A percentile compares a stretch with the other conserved stretches of the same genome.
phyloP scores from a whole-genome alignment of 768 basidiomycete genomes.

The Neoboletus brunneissimus region DNA sequence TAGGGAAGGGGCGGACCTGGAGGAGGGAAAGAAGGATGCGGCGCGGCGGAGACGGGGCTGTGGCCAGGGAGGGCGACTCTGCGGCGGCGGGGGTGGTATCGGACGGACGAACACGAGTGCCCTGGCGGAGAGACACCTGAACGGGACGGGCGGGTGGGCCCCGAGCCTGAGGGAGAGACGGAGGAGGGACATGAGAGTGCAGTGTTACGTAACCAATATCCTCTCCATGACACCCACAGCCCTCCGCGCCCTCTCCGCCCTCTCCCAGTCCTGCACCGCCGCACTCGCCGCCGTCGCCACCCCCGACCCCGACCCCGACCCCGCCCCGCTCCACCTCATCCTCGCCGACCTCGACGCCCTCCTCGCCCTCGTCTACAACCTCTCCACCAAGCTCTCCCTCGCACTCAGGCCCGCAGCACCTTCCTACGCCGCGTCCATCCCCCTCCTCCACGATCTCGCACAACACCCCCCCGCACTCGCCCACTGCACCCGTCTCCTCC shows the following conservation, averaged over 20 bases:
- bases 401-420: constrained; percentile 58
- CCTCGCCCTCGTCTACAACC: constrained; percentile 53
- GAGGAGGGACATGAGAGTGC: no score
- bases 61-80: constrained; percentile 36
- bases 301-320: neutral
- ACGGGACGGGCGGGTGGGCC: no score
- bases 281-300: constrained; percentile 12
- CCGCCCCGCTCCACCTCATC: constrained; percentile 34
- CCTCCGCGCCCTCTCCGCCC: constrained; percentile 10
- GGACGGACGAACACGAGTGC: neutral
- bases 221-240: constrained; percentile 21
- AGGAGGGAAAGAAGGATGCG: constrained; percentile 35
- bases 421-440: constrained; percentile 47
- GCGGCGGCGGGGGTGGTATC: neutral
- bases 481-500: constrained; percentile 49
- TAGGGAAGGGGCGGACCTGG: constrained; percentile 54
- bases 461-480: constrained; percentile 47
- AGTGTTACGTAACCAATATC: constrained; percentile 21
- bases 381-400: constrained; percentile 61
- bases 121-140: neutral
- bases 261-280: constrained; percentile 19
- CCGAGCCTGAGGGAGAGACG: neutral
- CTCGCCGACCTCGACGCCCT: constrained; percentile 57
- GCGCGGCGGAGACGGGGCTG: constrained; percentile 21
- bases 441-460: constrained; percentile 53